phyloP scores from a whole-genome alignment of 768 basidiomycete species.

The Boletus huronensis region DNA sequence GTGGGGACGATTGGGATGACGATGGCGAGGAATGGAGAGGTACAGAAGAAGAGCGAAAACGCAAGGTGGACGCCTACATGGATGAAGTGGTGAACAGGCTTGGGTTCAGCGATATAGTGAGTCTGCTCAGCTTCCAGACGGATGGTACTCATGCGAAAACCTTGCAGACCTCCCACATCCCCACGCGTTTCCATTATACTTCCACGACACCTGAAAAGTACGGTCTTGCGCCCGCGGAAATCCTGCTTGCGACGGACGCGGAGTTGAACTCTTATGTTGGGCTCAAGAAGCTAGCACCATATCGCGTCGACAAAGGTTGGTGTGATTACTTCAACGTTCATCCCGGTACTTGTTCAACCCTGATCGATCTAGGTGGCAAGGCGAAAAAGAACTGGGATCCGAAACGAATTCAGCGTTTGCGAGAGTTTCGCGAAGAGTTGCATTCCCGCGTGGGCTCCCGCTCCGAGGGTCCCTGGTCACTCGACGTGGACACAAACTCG shows the following conservation, averaged over 20 bases:
- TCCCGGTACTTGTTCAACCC: not conserved
- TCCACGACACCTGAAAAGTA: conserved; percentile 58
- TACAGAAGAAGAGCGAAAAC: conserved; percentile 87
- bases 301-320: conserved; percentile 52
- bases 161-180: conserved; percentile 76
- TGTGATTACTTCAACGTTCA: conserved; percentile 2
- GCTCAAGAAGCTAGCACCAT: conserved; percentile 89
- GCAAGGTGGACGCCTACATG: conserved; percentile 83
- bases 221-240: conserved; percentile 77
- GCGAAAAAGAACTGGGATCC: conserved; percentile 53
- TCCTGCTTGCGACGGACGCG: conserved; percentile 85
- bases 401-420: conserved; percentile 58
- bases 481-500: not conserved
- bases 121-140: conserved; percentile 24
- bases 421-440: conserved; percentile 68
- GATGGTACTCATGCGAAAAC: not conserved
- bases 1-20: conserved; percentile 22
- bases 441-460: conserved; percentile 35
- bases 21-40: conserved; percentile 77
- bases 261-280: conserved; percentile 92
- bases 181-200: conserved; percentile 93
- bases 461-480: conserved; percentile 20
- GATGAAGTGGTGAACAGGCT: conserved; percentile 78
- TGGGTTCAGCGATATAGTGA: conserved; percentile 94
- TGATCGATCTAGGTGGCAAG: conserved; percentile 15